phyloP scores from a whole-genome alignment of 495 filamentous ascomycete species.

The Podospora anserina region DNA sequence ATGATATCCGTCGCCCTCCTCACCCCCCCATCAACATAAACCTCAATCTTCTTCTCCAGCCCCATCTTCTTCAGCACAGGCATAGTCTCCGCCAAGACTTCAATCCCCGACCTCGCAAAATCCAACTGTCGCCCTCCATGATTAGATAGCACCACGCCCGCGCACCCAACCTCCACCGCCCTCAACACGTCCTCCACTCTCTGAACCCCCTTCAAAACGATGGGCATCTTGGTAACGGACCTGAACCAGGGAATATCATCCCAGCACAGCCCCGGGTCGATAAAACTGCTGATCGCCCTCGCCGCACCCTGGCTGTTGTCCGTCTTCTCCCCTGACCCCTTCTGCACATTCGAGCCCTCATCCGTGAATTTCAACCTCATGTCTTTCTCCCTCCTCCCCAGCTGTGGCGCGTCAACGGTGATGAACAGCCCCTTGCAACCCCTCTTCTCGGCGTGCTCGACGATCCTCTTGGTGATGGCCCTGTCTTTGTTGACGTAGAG shows the following conservation, averaged over 20 bases:
- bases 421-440: slow-evolving; percentile 98
- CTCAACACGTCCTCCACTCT: slow-evolving; percentile 89
- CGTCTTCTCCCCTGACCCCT: slow-evolving; percentile 54
- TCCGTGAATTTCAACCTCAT: slow-evolving; percentile 95
- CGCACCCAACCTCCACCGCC: slow-evolving; percentile 77
- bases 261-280: slow-evolving; percentile 88
- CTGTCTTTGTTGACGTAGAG: slow-evolving; percentile 98
- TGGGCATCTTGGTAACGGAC: slow-evolving; percentile 91
- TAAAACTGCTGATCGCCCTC: slow-evolving; percentile 86
- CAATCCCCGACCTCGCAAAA: slow-evolving; percentile 83
- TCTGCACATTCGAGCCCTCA: slow-evolving; percentile 77
- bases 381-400: slow-evolving; percentile 89
- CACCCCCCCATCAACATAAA: slow-evolving; percentile 89
- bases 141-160: slow-evolving; percentile 94
- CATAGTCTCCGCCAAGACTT: slow-evolving; percentile 95
- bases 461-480: slow-evolving; percentile 82
- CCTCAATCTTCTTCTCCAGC: slow-evolving; percentile 78
- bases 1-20: slow-evolving; percentile 90
- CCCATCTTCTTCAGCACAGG: slow-evolving; percentile 80
- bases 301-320: slow-evolving; percentile 90
- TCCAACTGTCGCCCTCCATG: slow-evolving; percentile 98
- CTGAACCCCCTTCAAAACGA: slow-evolving; percentile 95
- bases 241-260: slow-evolving; percentile 94
- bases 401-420: slow-evolving; percentile 94
- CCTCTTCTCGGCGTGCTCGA: slow-evolving; percentile 84